phyloP scores from a whole-genome alignment of 768 basidiomycete species.

The Mycena polygramma region DNA sequence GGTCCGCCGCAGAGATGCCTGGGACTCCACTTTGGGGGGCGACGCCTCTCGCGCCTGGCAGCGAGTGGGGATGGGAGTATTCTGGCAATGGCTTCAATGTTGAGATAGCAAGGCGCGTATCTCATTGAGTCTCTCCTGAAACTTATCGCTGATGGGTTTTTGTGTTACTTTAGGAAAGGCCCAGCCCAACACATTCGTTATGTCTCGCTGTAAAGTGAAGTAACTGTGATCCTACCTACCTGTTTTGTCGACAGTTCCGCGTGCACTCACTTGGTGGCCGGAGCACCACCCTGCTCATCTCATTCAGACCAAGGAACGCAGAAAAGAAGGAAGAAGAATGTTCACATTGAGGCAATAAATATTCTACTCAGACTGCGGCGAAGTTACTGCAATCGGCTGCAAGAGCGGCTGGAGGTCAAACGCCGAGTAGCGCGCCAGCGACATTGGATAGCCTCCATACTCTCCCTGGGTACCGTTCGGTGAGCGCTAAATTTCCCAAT shows the following conservation, averaged over 20 bases:
- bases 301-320: too few species aligned
- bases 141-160: neutral
- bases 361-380: too few species aligned
- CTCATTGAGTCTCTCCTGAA: neutral
- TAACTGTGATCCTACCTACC: too few species aligned
- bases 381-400: neutral
- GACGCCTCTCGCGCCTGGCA: neutral
- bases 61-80: conserved; percentile 25
- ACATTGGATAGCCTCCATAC: neutral
- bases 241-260: too few species aligned
- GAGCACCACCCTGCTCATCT: too few species aligned
- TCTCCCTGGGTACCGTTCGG: neutral
- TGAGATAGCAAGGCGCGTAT: conserved; percentile 17
- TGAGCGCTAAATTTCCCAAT: neutral
- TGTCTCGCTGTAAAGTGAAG: neutral
- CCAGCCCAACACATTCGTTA: conserved; percentile 19
- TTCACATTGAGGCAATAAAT: too few species aligned
- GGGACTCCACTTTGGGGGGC: conserved; percentile 15
- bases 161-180: conserved; percentile 1
- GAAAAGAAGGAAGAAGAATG: too few species aligned
- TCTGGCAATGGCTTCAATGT: conserved; percentile 6
- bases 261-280: too few species aligned
- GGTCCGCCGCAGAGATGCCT: neutral
- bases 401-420: neutral
- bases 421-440: neutral